Evolutionary conservation across 1,139 yeast species (phyloP), one percentile per base, ranked within the genome.

Genomic region (Lodderomyces orthopsilosis): DNA sequence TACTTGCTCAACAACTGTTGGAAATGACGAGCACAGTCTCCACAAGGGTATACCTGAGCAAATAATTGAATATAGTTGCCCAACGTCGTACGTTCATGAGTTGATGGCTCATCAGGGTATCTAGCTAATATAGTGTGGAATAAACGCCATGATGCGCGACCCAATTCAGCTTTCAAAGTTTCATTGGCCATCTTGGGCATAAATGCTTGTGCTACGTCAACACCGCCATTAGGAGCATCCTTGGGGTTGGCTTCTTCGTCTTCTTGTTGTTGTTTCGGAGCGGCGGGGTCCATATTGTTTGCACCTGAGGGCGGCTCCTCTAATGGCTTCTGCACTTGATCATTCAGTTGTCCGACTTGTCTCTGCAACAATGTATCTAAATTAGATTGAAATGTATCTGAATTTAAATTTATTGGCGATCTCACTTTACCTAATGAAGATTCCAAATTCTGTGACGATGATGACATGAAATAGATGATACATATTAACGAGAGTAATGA

Each of bases 1-100:
- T 72, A 81, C 54, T 84, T 74, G 42, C 68, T 58, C 46, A 93
- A 66, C 52, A 91, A 68, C 53, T 75, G 65, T 50, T 79, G 85
- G 62, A 93, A 93, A 63, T 93, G 98, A 52, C 89, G 74, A 0
- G 98, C 97, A 68, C 98, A 91, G 60, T 91, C 96, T 6, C 96
- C 95, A 64, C 95, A 88, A 0, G 96, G 96, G 52, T 88, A 88
- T 13, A 87, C 88, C 55, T 86, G 88, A 2, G 86, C 87, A 65
- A 84, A 85, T 30, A 81, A 65, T 9, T 61, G 71, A 46, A 77
- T 74, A 58, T 74, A 85, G 46, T 64, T 75, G 14, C 59, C 54
- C 41, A 93, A 68, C 7, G 94, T 85, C 28, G 72, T 61, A 41
- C 81, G 75, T 57, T 91, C 91, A 38, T 72, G 77, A 4, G 58